phyloP scores from a whole-genome alignment of 768 basidiomycete species.

The Podaxis sp. region DNA sequence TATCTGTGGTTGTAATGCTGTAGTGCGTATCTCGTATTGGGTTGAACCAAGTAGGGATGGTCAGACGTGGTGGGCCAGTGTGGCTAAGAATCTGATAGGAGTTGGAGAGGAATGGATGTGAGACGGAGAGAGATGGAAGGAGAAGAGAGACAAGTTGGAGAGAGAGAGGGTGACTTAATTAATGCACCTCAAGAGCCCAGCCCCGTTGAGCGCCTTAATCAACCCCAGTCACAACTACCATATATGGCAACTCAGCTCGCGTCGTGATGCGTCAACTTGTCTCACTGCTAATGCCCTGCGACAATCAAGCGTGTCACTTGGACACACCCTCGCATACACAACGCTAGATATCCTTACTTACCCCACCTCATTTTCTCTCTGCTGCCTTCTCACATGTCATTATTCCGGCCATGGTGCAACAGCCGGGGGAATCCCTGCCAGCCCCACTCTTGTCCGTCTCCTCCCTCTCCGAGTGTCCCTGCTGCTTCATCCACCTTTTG shows the following conservation, averaged over 20 bases:
- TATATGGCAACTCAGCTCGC: background rate
- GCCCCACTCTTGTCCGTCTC: too few relatives aligned
- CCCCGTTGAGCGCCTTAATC: background rate
- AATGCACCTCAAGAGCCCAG: constrained; percentile 11
- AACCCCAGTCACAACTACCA: constrained; percentile 8
- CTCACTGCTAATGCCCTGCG: too few relatives aligned
- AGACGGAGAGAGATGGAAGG: background rate
- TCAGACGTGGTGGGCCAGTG: background rate
- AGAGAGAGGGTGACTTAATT: constrained; percentile 11
- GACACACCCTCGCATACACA: too few relatives aligned
- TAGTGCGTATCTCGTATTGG: constrained; percentile 24
- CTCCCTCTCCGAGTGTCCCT: background rate
- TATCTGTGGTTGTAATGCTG: background rate
- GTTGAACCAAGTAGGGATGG: background rate
- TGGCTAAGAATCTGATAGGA: background rate
- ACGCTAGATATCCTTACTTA: too few relatives aligned
- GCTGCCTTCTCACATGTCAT: too few relatives aligned
- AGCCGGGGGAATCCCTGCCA: too few relatives aligned
- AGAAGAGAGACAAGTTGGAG: background rate
- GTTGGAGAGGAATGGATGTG: background rate
- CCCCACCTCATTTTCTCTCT: too few relatives aligned
- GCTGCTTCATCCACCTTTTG: background rate
- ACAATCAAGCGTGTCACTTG: too few relatives aligned
- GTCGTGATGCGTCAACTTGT: background rate
- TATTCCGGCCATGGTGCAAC: too few relatives aligned